phyloP scores from a whole-genome alignment of 331 rosid species.

The Cucumis variabilis region DNA sequence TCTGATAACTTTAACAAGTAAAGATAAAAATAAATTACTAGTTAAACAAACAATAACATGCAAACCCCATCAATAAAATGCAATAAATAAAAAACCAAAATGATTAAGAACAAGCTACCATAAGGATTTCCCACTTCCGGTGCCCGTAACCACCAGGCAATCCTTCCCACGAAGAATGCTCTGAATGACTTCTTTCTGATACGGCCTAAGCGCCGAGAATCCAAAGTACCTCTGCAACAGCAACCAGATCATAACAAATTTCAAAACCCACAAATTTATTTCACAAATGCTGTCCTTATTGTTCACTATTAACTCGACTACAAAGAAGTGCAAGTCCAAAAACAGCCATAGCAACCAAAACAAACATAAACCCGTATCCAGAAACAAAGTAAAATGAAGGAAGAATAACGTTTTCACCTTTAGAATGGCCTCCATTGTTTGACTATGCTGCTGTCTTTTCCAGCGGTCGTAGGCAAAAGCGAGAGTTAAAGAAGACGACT shows the following conservation, averaged over 20 bases:
- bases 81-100: constrained; percentile 10
- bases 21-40: neutral
- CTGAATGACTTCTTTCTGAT: constrained; percentile 74
- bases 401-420: neutral
- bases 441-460: neutral
- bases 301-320: neutral
- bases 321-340: neutral
- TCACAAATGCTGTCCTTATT: neutral
- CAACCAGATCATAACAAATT: neutral
- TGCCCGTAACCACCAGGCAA: constrained; percentile 88
- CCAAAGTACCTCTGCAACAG: constrained; percentile 67
- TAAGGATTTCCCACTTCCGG: constrained; percentile 93
- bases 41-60: neutral
- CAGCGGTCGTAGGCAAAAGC: neutral
- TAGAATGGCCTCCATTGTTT: constrained; percentile 10
- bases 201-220: constrained; percentile 68
- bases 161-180: constrained; percentile 70
- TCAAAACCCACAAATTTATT: neutral
- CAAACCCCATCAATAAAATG: neutral
- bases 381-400: neutral
- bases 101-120: constrained; percentile 50
- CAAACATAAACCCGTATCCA: neutral
- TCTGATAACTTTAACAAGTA: constrained; percentile 64
- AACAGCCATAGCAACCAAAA: neutral
- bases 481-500: neutral